A percentile compares a stretch with the other conserved stretches of the same genome.
phyloP scores from a whole-genome alignment of 495 filamentous ascomycete species.

The Aspergillus baeticus region DNA sequence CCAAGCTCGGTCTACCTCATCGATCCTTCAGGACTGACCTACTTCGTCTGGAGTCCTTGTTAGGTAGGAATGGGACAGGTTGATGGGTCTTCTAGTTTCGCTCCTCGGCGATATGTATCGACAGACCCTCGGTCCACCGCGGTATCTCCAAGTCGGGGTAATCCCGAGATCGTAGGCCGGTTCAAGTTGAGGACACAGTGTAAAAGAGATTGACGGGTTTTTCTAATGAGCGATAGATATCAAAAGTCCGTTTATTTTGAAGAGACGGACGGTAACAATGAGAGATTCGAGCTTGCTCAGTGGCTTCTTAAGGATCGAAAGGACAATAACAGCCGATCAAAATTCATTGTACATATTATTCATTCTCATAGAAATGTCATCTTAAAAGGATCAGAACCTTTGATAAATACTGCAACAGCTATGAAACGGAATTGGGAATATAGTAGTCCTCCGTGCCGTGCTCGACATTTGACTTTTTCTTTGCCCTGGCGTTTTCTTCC shows the following conservation, averaged over 20 bases:
- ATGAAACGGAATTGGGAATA: slow-evolving; percentile 9
- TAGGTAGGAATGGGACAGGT: no score
- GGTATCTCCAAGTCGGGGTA: not conserved
- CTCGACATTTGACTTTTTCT: not conserved
- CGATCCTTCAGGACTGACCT: no score
- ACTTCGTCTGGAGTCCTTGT: no score
- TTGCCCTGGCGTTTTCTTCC: not conserved
- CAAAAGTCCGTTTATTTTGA: no score
- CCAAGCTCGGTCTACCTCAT: no score
- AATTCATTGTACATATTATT: slow-evolving; percentile 16
- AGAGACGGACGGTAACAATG: no score
- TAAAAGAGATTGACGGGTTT: no score
- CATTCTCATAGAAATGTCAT: slow-evolving; percentile 16
- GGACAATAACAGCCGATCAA: not conserved
- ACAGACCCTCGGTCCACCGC: no score
- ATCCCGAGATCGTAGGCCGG: not conserved
- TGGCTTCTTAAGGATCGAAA: not conserved
- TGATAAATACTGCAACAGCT: slow-evolving; percentile 15
- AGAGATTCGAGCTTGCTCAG: no score
- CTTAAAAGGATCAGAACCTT: slow-evolving; percentile 9
- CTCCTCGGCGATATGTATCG: not conserved
- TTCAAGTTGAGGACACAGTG: no score
- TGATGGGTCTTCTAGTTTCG: not conserved
- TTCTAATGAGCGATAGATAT: no score
- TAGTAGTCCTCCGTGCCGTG: not conserved